These are phyloP conservation scores for Vigna mungo DNA, from an alignment of 306 rosid genomes.

Conservation along the genomic window DNA sequence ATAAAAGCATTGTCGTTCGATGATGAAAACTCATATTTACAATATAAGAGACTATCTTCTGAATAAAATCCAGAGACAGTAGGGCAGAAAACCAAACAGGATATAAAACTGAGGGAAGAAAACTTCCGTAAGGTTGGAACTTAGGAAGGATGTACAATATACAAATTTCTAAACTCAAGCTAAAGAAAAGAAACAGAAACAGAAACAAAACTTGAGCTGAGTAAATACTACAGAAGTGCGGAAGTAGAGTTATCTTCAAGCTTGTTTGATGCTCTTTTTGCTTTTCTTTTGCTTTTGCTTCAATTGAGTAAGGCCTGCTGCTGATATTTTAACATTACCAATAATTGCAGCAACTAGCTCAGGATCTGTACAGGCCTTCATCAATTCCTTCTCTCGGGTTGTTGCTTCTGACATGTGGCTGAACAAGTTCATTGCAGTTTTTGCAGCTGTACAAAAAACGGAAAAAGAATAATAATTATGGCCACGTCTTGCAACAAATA, in stretches of 20 bases:
- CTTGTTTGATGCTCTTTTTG: conserved; percentile 67
- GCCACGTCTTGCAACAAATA: conserved; percentile 28
- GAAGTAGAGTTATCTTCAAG: not conserved
- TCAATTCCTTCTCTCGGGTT: conserved; percentile 86
- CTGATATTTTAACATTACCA: conserved; percentile 84
- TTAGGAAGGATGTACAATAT: conserved; percentile 40
- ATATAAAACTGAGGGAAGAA: not conserved
- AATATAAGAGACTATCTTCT: not conserved
- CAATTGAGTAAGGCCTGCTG: conserved; percentile 89
- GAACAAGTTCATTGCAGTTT: conserved; percentile 91
- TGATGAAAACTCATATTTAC: not conserved
- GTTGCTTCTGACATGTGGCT: conserved; percentile 93
- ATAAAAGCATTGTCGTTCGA: too few relatives aligned
- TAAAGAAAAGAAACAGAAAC: not conserved
- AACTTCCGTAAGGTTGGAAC: conserved; percentile 26
- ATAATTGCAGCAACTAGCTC: conserved; percentile 84
- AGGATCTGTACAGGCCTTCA: conserved; percentile 97
- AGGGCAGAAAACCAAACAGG: not conserved
- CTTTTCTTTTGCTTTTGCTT: conserved; percentile 97
- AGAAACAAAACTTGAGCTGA: not conserved
- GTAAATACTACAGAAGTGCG: not conserved
- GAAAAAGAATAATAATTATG: not conserved
- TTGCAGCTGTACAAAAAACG: conserved; percentile 64
- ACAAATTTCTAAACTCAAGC: conserved; percentile 33
- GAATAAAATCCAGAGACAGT: not conserved